A percentile compares a stretch with the other conserved stretches of the same genome.
These are phyloP conservation scores for Leccinum barrowsii DNA, from an alignment of 768 basidiomycete genomes.

Conservation along the genomic window DNA sequence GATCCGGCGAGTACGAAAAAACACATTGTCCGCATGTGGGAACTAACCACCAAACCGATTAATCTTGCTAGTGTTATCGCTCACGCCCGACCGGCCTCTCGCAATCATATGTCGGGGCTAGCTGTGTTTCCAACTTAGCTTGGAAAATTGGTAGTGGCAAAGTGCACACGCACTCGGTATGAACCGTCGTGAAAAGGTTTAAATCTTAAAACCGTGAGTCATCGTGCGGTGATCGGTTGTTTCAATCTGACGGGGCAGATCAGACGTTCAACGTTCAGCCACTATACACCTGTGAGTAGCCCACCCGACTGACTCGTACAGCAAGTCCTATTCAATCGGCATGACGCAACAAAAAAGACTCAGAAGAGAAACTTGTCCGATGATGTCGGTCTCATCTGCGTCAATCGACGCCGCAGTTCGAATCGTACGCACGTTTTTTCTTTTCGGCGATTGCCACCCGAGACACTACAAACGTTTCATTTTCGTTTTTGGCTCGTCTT, in stretches of 20 bases:
- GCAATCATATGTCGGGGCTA: not conserved
- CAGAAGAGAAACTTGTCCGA: constrained; percentile 3
- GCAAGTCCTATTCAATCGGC: not conserved
- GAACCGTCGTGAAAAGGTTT: not conserved
- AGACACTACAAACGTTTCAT: not conserved
- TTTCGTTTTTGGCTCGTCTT: not conserved
- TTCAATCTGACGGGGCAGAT: constrained; percentile 9
- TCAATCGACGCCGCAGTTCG: not conserved
- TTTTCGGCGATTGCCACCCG: not conserved
- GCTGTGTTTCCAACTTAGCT: not conserved
- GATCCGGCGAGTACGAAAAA: not conserved
- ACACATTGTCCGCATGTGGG: not conserved
- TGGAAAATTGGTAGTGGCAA: not conserved
- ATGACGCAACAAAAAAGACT: not conserved
- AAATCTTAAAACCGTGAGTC: constrained; percentile 2
- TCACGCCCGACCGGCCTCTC: not conserved
- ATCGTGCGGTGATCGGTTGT: constrained; percentile 4
- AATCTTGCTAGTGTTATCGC: not conserved
- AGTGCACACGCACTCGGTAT: not conserved
- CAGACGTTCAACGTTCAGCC: constrained; percentile 12
- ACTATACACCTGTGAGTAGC: not conserved
- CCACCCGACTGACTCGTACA: not conserved
- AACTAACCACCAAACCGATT: not conserved
- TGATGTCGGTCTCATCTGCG: not conserved
- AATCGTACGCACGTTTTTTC: not conserved